These are phyloP conservation scores for Coemansia sp. DNA, from an alignment of 192 early-diverging fungal species.

Conservation along the genomic window DNA sequence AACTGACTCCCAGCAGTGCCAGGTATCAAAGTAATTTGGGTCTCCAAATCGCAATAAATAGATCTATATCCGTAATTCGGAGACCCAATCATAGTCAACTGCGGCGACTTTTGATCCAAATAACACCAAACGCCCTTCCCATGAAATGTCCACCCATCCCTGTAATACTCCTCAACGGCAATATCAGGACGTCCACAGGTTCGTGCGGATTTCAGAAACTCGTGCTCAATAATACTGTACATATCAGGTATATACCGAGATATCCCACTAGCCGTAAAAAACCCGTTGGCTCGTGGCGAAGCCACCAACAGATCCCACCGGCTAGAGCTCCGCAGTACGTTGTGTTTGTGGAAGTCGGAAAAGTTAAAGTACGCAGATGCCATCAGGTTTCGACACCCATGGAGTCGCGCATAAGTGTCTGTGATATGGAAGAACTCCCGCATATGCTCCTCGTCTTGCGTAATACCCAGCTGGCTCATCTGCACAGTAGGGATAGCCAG, in stretches of 20 bases:
- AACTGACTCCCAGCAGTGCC: slow-evolving; percentile 61
- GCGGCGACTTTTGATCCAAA: slow-evolving; percentile 62
- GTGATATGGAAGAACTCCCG: slow-evolving; percentile 65
- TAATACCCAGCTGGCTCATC: slow-evolving; percentile 78
- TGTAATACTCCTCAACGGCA: slow-evolving; percentile 76
- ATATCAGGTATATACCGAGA: slow-evolving; percentile 88
- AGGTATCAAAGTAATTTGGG: slow-evolving; percentile 80
- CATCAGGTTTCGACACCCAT: slow-evolving; percentile 68
- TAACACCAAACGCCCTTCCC: slow-evolving; percentile 91
- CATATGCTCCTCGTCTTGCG: slow-evolving; percentile 77
- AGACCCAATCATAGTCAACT: slow-evolving; percentile 87
- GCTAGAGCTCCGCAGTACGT: slow-evolving; percentile 64
- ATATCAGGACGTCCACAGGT: slow-evolving; percentile 54
- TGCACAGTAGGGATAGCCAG: slow-evolving; percentile 83
- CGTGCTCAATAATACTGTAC: slow-evolving; percentile 84
- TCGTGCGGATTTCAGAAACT: slow-evolving; percentile 65
- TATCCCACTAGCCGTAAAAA: slow-evolving; percentile 82
- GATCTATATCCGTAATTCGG: slow-evolving; percentile 94
- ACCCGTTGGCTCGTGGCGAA: slow-evolving; percentile 95
- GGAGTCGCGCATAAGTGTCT: slow-evolving; percentile 32
- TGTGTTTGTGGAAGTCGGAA: slow-evolving; percentile 65
- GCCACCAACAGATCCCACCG: slow-evolving; percentile 78
- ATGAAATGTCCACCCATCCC: slow-evolving; percentile 93
- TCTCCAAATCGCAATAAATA: slow-evolving; percentile 89
- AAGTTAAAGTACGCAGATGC: slow-evolving; percentile 97